Conservation (phyloP, 2,329 filamentous ascomycete genomes). For the Calonectria fujianensis region DNA sequence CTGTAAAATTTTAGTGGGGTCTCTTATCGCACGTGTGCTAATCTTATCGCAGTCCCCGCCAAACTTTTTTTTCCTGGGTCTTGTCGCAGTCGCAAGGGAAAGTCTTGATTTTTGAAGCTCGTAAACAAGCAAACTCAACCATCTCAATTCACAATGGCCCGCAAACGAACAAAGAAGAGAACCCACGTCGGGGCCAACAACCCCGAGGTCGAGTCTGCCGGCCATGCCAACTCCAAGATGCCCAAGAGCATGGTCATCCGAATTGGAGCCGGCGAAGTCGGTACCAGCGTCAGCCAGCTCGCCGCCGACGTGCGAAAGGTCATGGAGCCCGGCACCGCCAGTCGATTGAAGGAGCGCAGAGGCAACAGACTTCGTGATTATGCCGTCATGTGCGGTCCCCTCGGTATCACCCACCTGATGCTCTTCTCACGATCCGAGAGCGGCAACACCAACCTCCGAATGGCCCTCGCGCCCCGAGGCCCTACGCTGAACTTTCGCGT, state of each 20-base stretch:
- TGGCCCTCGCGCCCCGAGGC: slow-evolving; percentile 90
- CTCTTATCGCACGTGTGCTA: slow-evolving; percentile 57
- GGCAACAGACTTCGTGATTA: slow-evolving; percentile 94
- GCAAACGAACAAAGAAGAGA: slow-evolving; percentile 88
- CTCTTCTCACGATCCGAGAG: slow-evolving; percentile 93
- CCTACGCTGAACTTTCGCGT: slow-evolving; percentile 96
- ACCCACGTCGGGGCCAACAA: slow-evolving; percentile 84
- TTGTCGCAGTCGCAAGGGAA: slow-evolving; percentile 18
- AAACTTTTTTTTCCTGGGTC: slow-evolving; percentile 59
- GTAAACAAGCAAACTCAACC: slow-evolving; percentile 38
- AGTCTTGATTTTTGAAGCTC: slow-evolving; percentile 43
- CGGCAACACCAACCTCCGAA: slow-evolving; percentile 93
- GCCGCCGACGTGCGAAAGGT: slow-evolving; percentile 92
- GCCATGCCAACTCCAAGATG: slow-evolving; percentile 78
- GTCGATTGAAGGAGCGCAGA: slow-evolving; percentile 90
- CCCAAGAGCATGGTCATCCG: slow-evolving; percentile 99
- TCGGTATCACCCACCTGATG: slow-evolving; percentile 94
- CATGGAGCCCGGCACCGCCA: slow-evolving; percentile 97
- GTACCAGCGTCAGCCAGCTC: slow-evolving; percentile 91
- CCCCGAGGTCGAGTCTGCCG: slow-evolving; percentile 73
- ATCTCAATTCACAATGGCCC: slow-evolving; percentile 78
- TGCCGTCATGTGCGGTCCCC: slow-evolving; percentile 93
- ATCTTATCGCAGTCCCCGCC: slow-evolving; percentile 59
- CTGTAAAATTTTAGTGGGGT: slow-evolving; percentile 60
- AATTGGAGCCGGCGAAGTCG: slow-evolving; percentile 94